Conservation (phyloP, 129 eudicot genomes). For the Dittrichia graveolens region DNA sequence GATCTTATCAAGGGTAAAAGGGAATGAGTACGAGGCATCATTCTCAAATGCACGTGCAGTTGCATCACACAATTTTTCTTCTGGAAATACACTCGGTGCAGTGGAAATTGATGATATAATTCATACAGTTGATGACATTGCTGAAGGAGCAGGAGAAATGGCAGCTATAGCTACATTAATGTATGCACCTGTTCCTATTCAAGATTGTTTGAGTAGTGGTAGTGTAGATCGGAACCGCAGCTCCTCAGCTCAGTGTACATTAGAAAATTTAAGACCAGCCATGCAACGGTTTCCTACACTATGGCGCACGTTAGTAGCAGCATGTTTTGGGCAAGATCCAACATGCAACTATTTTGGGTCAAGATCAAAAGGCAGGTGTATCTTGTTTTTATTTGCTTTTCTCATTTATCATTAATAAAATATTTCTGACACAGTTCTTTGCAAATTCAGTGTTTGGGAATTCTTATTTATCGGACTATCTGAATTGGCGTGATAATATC, state of each 20-base stretch:
- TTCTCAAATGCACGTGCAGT: conserved; percentile 84
- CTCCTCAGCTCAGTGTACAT: conserved; percentile 89
- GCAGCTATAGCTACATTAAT: conserved; percentile 94
- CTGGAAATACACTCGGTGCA: conserved; percentile 52
- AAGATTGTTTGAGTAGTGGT: conserved; percentile 90
- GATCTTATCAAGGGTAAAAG: conserved; percentile 71
- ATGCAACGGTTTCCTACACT: conserved; percentile 90
- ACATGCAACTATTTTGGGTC: conserved; percentile 48
- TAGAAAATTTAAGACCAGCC: conserved; percentile 92
- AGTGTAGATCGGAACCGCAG: conserved; percentile 75
- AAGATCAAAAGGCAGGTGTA: conserved; percentile 54
- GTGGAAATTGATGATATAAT: conserved; percentile 68
- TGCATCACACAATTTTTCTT: conserved; percentile 52
- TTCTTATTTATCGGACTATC: conserved; percentile 70
- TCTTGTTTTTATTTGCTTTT: conserved; percentile 10
- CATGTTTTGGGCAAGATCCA: conserved; percentile 91
- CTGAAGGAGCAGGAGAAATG: conserved; percentile 96
- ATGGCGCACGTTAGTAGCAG: conserved; percentile 82
- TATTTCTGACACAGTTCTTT: conserved; percentile 30
- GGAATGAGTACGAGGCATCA: conserved; percentile 93
- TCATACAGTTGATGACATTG: conserved; percentile 91
- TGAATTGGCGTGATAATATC: conserved; percentile 86
- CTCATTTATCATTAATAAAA: conserved; percentile 9
- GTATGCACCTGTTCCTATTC: conserved; percentile 87
- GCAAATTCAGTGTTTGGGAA: conserved; percentile 47